Evolutionary conservation across 2,329 filamentous ascomycete species (phyloP).

Genomic region (Penicillium digitatum): DNA sequence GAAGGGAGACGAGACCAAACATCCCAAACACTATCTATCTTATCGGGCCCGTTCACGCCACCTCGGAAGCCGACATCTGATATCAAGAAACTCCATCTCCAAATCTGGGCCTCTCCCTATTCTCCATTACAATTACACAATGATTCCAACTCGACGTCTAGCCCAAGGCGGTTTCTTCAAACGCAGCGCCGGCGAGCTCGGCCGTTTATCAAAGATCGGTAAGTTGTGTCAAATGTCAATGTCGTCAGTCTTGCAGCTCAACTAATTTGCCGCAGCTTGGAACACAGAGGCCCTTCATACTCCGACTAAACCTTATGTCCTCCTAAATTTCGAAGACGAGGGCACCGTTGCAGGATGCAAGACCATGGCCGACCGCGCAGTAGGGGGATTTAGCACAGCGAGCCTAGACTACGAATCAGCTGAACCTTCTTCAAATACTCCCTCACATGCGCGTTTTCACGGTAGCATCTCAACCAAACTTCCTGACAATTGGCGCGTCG

Average conservation of each 20-base stretch:
- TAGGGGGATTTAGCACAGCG: conserved; percentile 78
- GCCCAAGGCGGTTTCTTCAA: conserved; percentile 52
- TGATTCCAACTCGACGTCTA: conserved; percentile 42
- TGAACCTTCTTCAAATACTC: conserved; percentile 41
- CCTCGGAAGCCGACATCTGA: conserved; percentile 16
- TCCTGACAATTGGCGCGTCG: conserved; percentile 57
- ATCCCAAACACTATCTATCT: conserved; percentile 14
- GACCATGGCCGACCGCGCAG: conserved; percentile 78
- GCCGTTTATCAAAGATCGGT: conserved; percentile 55
- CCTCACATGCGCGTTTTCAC: conserved; percentile 74
- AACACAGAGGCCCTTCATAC: conserved; percentile 39
- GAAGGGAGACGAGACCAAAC: neutral
- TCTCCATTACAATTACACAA: conserved; percentile 8
- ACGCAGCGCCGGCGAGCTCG: conserved; percentile 57
- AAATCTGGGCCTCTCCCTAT: neutral
- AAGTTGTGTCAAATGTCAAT: conserved; percentile 17
- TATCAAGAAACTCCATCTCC: neutral
- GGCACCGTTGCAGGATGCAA: conserved; percentile 49
- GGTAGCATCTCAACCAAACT: conserved; percentile 84
- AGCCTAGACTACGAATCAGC: conserved; percentile 63
- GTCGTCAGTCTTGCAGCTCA: conserved; percentile 1
- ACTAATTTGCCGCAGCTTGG: conserved; percentile 32
- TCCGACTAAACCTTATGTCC: conserved; percentile 38
- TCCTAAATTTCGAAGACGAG: conserved; percentile 43
- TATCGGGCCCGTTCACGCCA: conserved; percentile 22